Conservation (phyloP, 352 stramenopile genomes). For the Phytopythium mirpurense region DNA sequence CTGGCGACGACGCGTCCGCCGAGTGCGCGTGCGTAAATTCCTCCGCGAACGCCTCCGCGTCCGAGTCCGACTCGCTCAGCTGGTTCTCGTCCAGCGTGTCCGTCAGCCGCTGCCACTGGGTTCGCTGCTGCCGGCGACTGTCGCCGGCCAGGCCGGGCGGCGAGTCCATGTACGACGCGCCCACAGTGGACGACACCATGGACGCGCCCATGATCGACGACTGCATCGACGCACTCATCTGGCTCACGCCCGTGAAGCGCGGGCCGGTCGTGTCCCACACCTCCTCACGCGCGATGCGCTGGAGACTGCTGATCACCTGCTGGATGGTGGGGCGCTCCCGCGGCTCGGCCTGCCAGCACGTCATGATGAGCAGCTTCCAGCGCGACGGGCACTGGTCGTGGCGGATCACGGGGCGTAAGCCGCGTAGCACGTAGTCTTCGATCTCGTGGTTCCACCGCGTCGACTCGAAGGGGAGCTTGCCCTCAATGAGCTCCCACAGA, state of each 20-base stretch:
- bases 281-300: conserved; percentile 77
- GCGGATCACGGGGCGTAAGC: conserved; percentile 57
- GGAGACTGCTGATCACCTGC: conserved; percentile 78
- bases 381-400: conserved; percentile 66
- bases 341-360: conserved; percentile 84
- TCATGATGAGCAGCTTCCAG: conserved; percentile 73
- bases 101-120: conserved; percentile 16
- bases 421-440: conserved; percentile 72
- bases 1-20: conserved; percentile 25
- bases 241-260: conserved; percentile 52
- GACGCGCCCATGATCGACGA: conserved; percentile 37
- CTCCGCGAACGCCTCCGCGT: conserved; percentile 33
- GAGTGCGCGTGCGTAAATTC: conserved; percentile 42
- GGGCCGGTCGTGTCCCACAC: conserved; percentile 56
- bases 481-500: conserved; percentile 85
- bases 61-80: conserved; percentile 33
- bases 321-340: conserved; percentile 78
- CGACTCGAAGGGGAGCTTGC: conserved; percentile 74
- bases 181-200: conserved; percentile 27
- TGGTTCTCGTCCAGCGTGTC: conserved; percentile 44
- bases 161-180: conserved; percentile 36
- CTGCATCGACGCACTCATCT: conserved; percentile 40
- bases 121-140: conserved; percentile 3
- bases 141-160: conserved; percentile 25
- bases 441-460: conserved; percentile 86